A percentile compares a stretch with the other conserved stretches of the same genome.
These are phyloP conservation scores for Blastocystis sp. DNA, from an alignment of 352 stramenopile genomes.

Conservation along the genomic window DNA sequence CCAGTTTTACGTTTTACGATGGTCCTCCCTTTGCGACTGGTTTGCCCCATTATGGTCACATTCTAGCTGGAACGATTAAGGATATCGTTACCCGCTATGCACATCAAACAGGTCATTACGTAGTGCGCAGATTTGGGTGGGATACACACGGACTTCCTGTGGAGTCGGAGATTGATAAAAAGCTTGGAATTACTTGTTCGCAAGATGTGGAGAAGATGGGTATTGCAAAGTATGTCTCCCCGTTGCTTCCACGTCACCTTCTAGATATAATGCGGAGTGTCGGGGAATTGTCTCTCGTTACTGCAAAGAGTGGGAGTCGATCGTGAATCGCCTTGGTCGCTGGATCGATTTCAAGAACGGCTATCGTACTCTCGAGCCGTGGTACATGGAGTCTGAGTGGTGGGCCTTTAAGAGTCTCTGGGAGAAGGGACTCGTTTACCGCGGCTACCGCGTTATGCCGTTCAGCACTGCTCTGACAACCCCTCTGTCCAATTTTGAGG, in stretches of 20 bases:
- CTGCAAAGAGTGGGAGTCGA: conserved; percentile 94
- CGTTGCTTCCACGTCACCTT: not conserved
- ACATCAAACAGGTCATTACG: conserved; percentile 92
- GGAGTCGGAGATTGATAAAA: conserved; percentile 99
- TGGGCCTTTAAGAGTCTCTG: conserved; percentile 97
- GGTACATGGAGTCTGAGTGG: conserved; percentile 99
- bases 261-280: conserved; percentile 95
- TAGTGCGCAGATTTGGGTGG: conserved; percentile 93
- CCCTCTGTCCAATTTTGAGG: conserved; percentile 98
- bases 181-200: conserved; percentile 90
- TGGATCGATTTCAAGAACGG: conserved; percentile 99
- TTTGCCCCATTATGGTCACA: conserved; percentile 95
- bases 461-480: conserved; percentile 95
- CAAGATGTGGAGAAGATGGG: conserved; percentile 94
- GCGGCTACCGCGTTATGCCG: conserved; percentile 93
- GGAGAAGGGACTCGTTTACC: conserved; percentile 95
- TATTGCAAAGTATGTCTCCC: conserved; percentile 69
- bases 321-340: conserved; percentile 90
- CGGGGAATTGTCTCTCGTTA: conserved; percentile 93
- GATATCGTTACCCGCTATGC: conserved; percentile 98
- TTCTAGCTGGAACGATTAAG: conserved; percentile 97
- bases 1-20: conserved; percentile 98
- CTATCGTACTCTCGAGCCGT: conserved; percentile 99
- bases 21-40: conserved; percentile 96
- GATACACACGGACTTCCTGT: conserved; percentile 98